Base-by-base conservation (phyloP, 495 filamentous ascomycete species). In the Letharia columbiana region DNA sequence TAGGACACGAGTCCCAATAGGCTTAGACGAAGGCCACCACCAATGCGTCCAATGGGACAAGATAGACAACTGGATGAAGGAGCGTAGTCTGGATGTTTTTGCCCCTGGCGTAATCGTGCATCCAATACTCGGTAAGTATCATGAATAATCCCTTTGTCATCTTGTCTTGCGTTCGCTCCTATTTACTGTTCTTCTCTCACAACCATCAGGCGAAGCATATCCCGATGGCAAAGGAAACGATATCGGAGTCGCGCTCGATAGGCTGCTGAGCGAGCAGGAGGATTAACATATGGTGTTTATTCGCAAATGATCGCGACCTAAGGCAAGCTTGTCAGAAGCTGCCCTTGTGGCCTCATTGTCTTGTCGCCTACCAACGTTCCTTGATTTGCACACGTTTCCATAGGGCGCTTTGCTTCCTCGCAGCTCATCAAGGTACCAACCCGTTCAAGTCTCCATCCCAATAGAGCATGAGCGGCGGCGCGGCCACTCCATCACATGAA, bases 151-250 rank as follows among this genome's bases (percentile, higher is more conserved):
- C 40, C 23, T 11, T 45, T 23, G 33, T 40, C 28, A 33, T 62
- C 8, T 33, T 40, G 0, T 50, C 45, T 49, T 13, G 4, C 11
- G 40, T 45, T 33, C 61, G 11, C 18, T 41, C 17, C 17, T 40
- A 39, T 11, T 17, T 37, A 9, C 11, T 4, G 20, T 31, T 23
- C n/a, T 8, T 60, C 58, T 60, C n/a, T 5, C 33, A 11, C 23
- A 28, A 28, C 23, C 23, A 28, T 45, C 12, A 62, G 61, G 61
- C 33, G 41, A 47, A 50, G 61, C 61, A 37, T 62, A 62, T 47
- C 42, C 61, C 10, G 7, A n/a, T 37, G 61, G 61, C 42, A 45
- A 49, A 50, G 41, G 61, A 12, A 11, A 28, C 33, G 33, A 50
- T 39, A 62, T 50, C 31, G 61, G 61, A 33, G 33, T 62, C 15